Base-by-base conservation (phyloP, 2,329 filamentous ascomycete species). In the Periglandula ipomoeae region DNA sequence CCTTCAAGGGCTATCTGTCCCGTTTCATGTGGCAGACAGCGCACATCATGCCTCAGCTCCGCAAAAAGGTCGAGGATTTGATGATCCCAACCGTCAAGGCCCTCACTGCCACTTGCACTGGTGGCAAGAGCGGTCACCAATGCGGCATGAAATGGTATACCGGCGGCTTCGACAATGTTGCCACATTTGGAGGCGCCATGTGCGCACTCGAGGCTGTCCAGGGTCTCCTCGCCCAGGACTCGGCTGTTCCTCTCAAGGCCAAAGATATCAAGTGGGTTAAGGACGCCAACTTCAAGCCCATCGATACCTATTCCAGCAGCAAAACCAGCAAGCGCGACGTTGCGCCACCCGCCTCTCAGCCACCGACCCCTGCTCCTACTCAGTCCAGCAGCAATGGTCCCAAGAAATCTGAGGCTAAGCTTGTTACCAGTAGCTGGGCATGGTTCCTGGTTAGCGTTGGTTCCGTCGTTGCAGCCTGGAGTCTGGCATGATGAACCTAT, bases 1-100 rank as follows among this genome's bases (percentile, higher is more conserved):
- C 78, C 8, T 85, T 83, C 74, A 88, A 87, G 66, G 82, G 74
- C 39, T 84, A 82, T 60, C 70, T 85, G 26, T 70, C 80, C 23
- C 78, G 81, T 48, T 84, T 81, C 67, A 76, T 84, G 68, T 82
- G 75, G 66, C 71, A 75, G 41, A 73, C 79, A 3, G 70, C 77
- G 30, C 61, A 73, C 45, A 70, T 83, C 65, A 70, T 80, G 50
- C 78, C 82, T 9, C 73, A 72, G 19, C 74, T 82, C 19, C 64
- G 66, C 3, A 48, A 64, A 3, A 65, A 69, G 4, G 70, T 85
- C 42, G 65, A 70, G 44, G 60, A 62, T 2, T 64, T 76, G 41
- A 70, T 85, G 38, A 60, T 66, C 5, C 61, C 73, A 2, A 77
- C 77, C 2, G 77, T 79, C 30, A 52, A 66, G 23, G 81, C 79